A percentile compares a stretch with the other conserved stretches of the same genome.
Evolutionary conservation across 805 yeast genomes (phyloP).

Genomic region (Wickerhamomyces ciferrii): DNA sequence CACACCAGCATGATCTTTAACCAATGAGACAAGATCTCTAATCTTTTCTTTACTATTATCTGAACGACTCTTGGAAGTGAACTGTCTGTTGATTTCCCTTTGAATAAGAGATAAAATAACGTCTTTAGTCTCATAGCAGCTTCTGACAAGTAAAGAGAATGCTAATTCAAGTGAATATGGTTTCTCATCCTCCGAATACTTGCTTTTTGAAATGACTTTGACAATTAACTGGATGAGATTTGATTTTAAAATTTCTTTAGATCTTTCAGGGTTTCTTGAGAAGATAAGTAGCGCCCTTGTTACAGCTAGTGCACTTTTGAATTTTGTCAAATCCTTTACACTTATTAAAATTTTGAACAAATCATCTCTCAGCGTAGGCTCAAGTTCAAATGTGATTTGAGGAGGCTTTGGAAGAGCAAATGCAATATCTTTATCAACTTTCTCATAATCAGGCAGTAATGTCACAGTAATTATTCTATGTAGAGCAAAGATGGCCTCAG

Average conservation of each 20-base stretch:
- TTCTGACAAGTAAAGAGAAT: constrained; percentile 51
- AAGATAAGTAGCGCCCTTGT: constrained; percentile 51
- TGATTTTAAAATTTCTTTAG: constrained; percentile 38
- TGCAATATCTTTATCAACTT: constrained; percentile 20
- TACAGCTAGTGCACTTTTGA: constrained; percentile 45
- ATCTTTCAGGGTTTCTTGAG: constrained; percentile 38
- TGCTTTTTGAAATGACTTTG: constrained; percentile 30
- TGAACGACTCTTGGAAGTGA: constrained; percentile 28
- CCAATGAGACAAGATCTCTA: constrained; percentile 39
- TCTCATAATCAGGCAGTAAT: constrained; percentile 41
- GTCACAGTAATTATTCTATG: constrained; percentile 50
- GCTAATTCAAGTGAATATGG: constrained; percentile 39
- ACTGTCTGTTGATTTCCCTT: constrained; percentile 43
- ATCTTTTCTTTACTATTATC: constrained; percentile 22
- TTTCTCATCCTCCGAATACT: constrained; percentile 27
- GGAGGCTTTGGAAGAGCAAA: constrained; percentile 9
- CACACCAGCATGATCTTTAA: constrained; percentile 46
- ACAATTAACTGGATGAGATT: constrained; percentile 44
- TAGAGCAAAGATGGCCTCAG: constrained; percentile 48
- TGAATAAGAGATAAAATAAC: constrained; percentile 43
- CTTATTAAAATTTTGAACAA: constrained; percentile 41
- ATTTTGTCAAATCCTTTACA: constrained; percentile 33
- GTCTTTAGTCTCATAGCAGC: constrained; percentile 61
- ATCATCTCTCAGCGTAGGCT: constrained; percentile 17
- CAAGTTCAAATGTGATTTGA: constrained; percentile 19